Percentiles rank a stretch among this genome's conserved stretches.
phyloP scores from a whole-genome alignment of 257 asterid genomes.

The Mentha longifolia region DNA sequence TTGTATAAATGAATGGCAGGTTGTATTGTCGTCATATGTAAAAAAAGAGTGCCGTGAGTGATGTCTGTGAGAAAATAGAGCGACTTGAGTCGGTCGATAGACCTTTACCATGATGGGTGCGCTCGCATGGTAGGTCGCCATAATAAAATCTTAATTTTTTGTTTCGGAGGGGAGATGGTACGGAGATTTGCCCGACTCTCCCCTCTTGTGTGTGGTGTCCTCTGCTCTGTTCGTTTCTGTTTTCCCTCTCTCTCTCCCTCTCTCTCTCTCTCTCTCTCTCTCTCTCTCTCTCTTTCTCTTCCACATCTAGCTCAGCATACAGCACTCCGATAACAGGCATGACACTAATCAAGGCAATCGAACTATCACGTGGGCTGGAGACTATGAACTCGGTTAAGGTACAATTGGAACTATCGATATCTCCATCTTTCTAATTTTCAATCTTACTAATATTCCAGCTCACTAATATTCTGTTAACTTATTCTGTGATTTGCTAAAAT shows the following conservation, averaged over 20 bases:
- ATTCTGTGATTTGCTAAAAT: not conserved
- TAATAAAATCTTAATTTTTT: slow-evolving; percentile 42
- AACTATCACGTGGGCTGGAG: not conserved
- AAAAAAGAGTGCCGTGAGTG: not conserved
- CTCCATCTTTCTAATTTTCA: not conserved
- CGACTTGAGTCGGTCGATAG: slow-evolving; percentile 27
- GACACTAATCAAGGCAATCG: not conserved
- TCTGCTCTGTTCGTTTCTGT: not conserved
- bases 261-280: too few relatives aligned
- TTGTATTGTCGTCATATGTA: not conserved
- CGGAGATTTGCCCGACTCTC: slow-evolving; percentile 64
- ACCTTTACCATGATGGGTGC: slow-evolving; percentile 76
- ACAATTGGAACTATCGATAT: not conserved
- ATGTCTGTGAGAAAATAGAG: not conserved
- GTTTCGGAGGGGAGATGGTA: slow-evolving; percentile 60
- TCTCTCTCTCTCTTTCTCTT: too few relatives aligned
- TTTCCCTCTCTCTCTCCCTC: too few relatives aligned
- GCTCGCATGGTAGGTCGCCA: slow-evolving; percentile 76
- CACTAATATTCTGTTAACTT: not conserved
- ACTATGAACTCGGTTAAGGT: not conserved
- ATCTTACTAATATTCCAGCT: too few relatives aligned
- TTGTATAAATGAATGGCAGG: not conserved
- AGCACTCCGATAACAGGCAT: slow-evolving; percentile 2
- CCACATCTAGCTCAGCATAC: slow-evolving; percentile 1
- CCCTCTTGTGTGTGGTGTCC: slow-evolving; percentile 46